These are phyloP conservation scores for Tetraselmis striata DNA, from an alignment of 139 green algal genomes.

Conservation along the genomic window DNA sequence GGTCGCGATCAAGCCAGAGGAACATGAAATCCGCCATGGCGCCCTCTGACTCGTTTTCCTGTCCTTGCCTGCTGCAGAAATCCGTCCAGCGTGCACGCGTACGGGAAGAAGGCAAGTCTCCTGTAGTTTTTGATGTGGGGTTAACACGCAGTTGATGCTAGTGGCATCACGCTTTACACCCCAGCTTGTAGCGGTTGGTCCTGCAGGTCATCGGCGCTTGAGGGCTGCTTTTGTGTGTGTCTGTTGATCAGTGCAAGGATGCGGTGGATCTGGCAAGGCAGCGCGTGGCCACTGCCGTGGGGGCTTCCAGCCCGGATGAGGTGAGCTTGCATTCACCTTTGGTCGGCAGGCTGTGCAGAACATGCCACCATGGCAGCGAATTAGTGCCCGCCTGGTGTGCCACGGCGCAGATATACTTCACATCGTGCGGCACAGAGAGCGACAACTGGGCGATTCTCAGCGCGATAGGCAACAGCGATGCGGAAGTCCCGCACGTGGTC, in stretches of 20 bases:
- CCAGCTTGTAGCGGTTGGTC: too few relatives aligned
- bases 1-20: too few relatives aligned
- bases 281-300: slow-evolving; percentile 40
- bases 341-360: too few relatives aligned
- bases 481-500: slow-evolving; percentile 51
- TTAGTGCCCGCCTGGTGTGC: too few relatives aligned
- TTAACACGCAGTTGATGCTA: too few relatives aligned
- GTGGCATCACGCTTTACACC: too few relatives aligned
- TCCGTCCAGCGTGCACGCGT: slow-evolving; percentile 49
- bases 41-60: too few relatives aligned
- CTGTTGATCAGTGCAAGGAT: neutral
- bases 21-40: too few relatives aligned
- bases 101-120: slow-evolving; percentile 29
- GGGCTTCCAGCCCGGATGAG: slow-evolving; percentile 22
- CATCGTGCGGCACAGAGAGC: slow-evolving; percentile 20
- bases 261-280: slow-evolving; percentile 33
- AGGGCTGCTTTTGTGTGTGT: neutral
- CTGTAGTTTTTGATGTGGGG: too few relatives aligned
- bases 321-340: slow-evolving; percentile 44
- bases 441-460: slow-evolving; percentile 22
- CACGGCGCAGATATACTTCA: slow-evolving; percentile 11
- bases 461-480: neutral
- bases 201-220: too few relatives aligned
- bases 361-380: too few relatives aligned
- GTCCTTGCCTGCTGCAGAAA: too few relatives aligned